Base-by-base conservation (phyloP, 2,329 filamentous ascomycete species). In the Neopestalotiopsis clavispora region DNA sequence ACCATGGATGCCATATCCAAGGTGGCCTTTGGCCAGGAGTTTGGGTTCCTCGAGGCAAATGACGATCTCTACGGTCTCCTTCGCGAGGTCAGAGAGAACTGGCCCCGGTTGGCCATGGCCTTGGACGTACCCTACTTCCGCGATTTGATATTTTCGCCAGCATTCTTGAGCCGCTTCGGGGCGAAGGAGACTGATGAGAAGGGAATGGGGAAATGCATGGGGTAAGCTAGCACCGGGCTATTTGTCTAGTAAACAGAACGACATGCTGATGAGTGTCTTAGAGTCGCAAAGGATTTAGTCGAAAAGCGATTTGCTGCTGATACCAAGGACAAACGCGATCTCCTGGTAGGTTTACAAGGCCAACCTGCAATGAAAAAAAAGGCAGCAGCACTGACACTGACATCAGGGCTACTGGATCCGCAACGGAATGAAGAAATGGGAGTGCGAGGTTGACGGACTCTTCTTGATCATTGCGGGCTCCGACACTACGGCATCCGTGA, bases 401-500 rank as follows among this genome's bases (percentile, higher is more conserved):
- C 28, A n/a, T 45, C 13, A 76, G 73, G 75, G 73, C 4, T 75
- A 75, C 0, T 78, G 75, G 67, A 75, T 78, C 28, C 69, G 73
- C 5, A 72, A 76, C 40, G 77, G 76, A 23, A 64, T 78, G 10
- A 71, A 69, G 1, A 70, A 72, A 17, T 57, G 66, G 30, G 69
- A 76, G 63, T 76, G 74, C 65, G 75, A 75, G 23, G 72, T 73
- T 4, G 76, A 77, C 66, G 69, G 68, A 2, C 70, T 76, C 34
- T 69, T 77, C 40, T 68, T 69, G 67, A 71, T 72, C 32, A 71
- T 72, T 59, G 71, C 71, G 2, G 69, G 85, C 4, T 84, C 83
- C 4, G 85, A 88, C 70, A 86, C 84, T 13, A 85, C 85, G 0
- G 82, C 85, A 0, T 84, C 82, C 1, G 80, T 82, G 2, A 79